phyloP scores from a whole-genome alignment of 2,329 filamentous ascomycete species.

The Epichloe bromicola region DNA sequence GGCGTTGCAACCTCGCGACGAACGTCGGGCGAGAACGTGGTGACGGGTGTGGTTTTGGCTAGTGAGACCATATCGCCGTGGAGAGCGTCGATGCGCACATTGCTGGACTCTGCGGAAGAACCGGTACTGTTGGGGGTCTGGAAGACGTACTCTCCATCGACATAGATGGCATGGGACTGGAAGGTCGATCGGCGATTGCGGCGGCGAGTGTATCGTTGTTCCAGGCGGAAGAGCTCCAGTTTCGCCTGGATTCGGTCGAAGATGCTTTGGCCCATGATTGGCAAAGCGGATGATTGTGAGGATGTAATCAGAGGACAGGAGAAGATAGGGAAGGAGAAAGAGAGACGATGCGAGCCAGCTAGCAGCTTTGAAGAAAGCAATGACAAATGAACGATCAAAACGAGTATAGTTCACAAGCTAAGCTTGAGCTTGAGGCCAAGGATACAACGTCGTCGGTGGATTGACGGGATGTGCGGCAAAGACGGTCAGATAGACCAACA shows the following conservation, averaged over 20 bases:
- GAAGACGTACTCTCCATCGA: conserved; percentile 93
- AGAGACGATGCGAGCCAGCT: neutral
- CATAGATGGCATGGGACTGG: conserved; percentile 77
- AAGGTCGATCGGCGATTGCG: conserved; percentile 80
- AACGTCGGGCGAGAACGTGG: conserved; percentile 11
- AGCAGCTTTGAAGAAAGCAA: neutral
- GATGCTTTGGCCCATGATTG: conserved; percentile 36
- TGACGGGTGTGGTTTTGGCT: conserved; percentile 9
- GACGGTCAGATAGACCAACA: neutral
- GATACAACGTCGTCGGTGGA: neutral
- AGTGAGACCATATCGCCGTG: conserved; percentile 20
- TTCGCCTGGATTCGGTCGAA: conserved; percentile 51
- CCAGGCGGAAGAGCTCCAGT: conserved; percentile 85
- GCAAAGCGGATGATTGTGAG: conserved; percentile 6
- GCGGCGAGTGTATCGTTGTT: conserved; percentile 86
- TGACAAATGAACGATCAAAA: neutral
- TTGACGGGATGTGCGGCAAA: neutral
- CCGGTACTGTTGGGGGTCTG: conserved; percentile 47
- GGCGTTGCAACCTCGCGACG: conserved; percentile 14
- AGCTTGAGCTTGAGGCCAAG: neutral
- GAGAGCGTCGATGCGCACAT: conserved; percentile 22
- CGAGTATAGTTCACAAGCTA: neutral
- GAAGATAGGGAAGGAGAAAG: conserved; percentile 1
- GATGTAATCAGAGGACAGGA: neutral
- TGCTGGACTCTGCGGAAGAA: conserved; percentile 35